phyloP scores from a whole-genome alignment of 1,139 yeast genomes.

The Protomyces macrosporus region DNA sequence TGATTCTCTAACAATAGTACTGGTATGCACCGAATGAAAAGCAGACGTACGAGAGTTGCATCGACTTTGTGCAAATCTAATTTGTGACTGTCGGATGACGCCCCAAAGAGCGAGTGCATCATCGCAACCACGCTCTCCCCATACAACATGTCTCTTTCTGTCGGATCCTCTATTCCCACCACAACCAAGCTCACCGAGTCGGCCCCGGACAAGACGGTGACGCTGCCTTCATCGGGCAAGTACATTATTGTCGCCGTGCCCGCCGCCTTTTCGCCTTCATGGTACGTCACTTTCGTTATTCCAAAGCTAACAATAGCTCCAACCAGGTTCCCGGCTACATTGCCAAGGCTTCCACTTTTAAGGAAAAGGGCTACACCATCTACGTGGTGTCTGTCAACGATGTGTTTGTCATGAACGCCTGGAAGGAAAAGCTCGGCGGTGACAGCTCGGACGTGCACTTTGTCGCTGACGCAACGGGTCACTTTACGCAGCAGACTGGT shows the following conservation, averaged over 20 bases:
- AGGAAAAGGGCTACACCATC: conserved; percentile 58
- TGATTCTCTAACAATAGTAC: no score
- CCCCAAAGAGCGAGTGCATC: background rate
- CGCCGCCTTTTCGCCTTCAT: conserved; percentile 82
- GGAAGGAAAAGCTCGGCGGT: conserved; percentile 53
- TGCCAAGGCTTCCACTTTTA: conserved; percentile 48
- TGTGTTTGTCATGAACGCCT: conserved; percentile 75
- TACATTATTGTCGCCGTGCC: conserved; percentile 70
- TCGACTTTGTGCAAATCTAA: no score
- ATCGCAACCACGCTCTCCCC: background rate
- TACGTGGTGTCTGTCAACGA: conserved; percentile 78
- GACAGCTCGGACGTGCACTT: conserved; percentile 44
- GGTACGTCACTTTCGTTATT: background rate
- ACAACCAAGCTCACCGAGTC: conserved; percentile 23
- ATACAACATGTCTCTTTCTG: background rate
- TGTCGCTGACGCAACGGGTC: conserved; percentile 73
- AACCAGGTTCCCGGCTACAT: conserved; percentile 79
- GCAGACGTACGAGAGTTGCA: no score
- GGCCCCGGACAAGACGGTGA: conserved; percentile 22
- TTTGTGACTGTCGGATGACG: background rate
- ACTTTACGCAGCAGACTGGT: conserved; percentile 49
- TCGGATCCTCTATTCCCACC: conserved; percentile 6
- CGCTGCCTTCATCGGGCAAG: conserved; percentile 23
- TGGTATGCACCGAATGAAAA: no score
- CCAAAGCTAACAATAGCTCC: conserved; percentile 46